Evolutionary conservation across 768 basidiomycete genomes (phyloP).

Genomic region (Dentipellis sp.): DNA sequence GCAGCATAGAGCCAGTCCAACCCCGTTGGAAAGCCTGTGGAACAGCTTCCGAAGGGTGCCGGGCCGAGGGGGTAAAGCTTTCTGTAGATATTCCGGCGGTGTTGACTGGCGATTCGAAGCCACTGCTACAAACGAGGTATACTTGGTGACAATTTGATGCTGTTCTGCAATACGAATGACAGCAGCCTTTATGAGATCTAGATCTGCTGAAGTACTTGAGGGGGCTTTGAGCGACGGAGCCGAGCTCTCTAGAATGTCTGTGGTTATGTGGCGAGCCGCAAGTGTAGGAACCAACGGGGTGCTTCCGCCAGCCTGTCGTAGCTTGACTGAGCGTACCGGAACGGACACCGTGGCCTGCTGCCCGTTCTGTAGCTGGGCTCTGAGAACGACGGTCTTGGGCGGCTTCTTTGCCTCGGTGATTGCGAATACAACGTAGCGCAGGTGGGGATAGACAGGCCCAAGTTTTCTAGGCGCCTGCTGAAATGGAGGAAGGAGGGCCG

Average conservation of each 20-base stretch:
- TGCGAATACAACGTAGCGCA: constrained; percentile 25
- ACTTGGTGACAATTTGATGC: constrained; percentile 41
- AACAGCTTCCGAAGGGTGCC: too few relatives aligned
- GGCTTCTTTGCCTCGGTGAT: constrained; percentile 16
- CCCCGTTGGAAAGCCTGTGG: too few relatives aligned
- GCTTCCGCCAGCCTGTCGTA: constrained; percentile 1
- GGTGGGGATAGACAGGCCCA: constrained; percentile 22
- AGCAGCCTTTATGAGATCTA: constrained; percentile 30
- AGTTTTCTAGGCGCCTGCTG: constrained; percentile 25
- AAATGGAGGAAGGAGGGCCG: constrained; percentile 13
- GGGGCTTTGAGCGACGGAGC: neutral
- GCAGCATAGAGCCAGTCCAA: too few relatives aligned
- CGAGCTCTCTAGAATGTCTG: constrained; percentile 31
- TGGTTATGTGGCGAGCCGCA: constrained; percentile 43
- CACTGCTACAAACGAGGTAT: constrained; percentile 51
- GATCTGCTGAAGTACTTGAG: constrained; percentile 19
- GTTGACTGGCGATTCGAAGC: constrained; percentile 21
- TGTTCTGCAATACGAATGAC: constrained; percentile 40
- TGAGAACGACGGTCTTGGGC: constrained; percentile 21
- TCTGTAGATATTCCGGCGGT: too few relatives aligned
- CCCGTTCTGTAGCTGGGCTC: constrained; percentile 20
- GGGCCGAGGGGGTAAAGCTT: too few relatives aligned
- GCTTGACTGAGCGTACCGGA: constrained; percentile 17
- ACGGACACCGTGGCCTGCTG: constrained; percentile 14
- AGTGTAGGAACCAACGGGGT: constrained; percentile 37